Evolutionary conservation across 306 rosid genomes (phyloP), one percentile per base, ranked within the genome.

Genomic region (Phaseolus lunatus): DNA sequence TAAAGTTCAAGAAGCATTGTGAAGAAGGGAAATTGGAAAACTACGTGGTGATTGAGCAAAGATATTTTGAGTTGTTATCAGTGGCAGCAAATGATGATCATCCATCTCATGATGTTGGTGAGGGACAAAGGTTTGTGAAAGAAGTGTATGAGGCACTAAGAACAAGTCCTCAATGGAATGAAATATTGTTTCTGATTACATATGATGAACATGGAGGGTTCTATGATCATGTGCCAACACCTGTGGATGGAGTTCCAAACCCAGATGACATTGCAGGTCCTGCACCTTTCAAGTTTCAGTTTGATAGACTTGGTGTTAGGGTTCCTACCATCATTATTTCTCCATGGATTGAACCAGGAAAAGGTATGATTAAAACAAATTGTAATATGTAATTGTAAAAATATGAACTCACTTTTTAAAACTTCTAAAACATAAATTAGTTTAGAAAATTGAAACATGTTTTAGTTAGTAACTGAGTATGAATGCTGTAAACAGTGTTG

Each of bases 121-220:
- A 87, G 82, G 98, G 98, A 1, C 98, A 93, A 49, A 84, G 77
- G 5, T 80, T 91, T 15, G 53, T 89, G 3, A 91, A 91, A 35
- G 52, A 89, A 65, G 92, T 91, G 31, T 93, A 91, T 3, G 98
- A 93, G 77, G 66, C 90, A 26, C 75, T 93, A 1, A 75, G 98
- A 68, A 72, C 70, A 8, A 87, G 98, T 57, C 95, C 93, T 23
- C 98, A 93, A 10, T 93, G 98, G 98, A 87, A 88, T 44, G 88
- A 93, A 45, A 93, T 87, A 9, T 59, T 91, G 75, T 86, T 91
- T 72, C 33, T 93, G 7, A 84, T 93, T 26, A 82, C 57, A 4
- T 93, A 93, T 18, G 98, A 93, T 14, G 95, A 93, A 61, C 98
- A 93, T 4, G 98, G 98, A 0, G 98, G 97, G 0, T 92, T 92